Evolutionary conservation across 345 rosid genomes (phyloP).

Genomic region (Eucalyptus marginata): DNA sequence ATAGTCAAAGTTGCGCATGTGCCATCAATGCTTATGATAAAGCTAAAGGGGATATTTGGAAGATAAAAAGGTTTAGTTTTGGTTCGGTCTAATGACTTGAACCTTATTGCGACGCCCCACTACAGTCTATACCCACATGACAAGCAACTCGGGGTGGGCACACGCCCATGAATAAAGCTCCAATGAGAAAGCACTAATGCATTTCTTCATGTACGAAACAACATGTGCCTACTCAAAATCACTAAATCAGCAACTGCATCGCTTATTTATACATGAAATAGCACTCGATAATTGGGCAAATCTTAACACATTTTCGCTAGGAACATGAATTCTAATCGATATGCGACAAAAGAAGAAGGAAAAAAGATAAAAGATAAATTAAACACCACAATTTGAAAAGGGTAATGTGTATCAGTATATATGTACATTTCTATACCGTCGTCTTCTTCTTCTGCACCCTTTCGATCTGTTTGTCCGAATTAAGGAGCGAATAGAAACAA

Average conservation of each 20-base stretch:
- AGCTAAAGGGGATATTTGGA: background rate
- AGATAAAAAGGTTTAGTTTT: background rate
- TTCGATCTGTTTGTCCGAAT: background rate
- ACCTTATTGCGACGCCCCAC: fast-evolving
- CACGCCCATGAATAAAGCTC: fast-evolving
- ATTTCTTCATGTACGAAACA: background rate
- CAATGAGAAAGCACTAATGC: background rate
- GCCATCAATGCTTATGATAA: background rate
- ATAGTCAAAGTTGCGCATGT: background rate
- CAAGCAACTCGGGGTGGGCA: background rate
- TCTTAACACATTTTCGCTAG: background rate
- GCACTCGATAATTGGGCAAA: background rate
- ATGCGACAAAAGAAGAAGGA: background rate
- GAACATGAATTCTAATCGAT: background rate
- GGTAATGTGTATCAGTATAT: background rate
- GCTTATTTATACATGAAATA: background rate
- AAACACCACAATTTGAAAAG: background rate
- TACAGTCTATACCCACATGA: fast-evolving
- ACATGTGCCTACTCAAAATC: background rate
- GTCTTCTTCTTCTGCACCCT: background rate
- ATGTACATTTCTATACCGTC: background rate
- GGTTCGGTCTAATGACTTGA: fast-evolving
- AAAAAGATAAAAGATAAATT: background rate
- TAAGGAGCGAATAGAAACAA: background rate
- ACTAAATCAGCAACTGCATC: background rate